These are phyloP conservation scores for Streptanthus diversifolius DNA, from an alignment of 345 rosid genomes.

Conservation along the genomic window DNA sequence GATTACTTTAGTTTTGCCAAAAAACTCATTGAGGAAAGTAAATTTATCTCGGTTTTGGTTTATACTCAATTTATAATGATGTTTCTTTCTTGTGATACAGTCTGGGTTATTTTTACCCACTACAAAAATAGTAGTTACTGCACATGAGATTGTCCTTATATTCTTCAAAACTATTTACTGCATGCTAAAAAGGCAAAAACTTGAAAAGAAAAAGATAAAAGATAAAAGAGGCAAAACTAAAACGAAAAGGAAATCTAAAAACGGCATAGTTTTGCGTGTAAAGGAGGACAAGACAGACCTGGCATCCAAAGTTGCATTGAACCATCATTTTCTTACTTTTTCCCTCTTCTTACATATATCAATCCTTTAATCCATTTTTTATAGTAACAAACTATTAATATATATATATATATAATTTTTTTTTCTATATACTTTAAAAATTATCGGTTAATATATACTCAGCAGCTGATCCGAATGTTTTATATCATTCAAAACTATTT, in stretches of 20 bases:
- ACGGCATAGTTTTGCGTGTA: slow-evolving; percentile 35
- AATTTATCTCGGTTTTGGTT: neutral
- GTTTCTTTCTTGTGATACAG: neutral
- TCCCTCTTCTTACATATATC: neutral
- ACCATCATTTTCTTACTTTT: slow-evolving; percentile 17
- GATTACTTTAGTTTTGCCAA: neutral
- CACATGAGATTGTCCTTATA: neutral
- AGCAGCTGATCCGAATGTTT: neutral
- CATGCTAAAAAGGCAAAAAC: slow-evolving; percentile 8
- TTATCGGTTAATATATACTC: neutral
- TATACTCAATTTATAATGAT: neutral
- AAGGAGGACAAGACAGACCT: slow-evolving; percentile 23
- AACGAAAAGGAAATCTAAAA: slow-evolving; percentile 14
- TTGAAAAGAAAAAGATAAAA: slow-evolving; percentile 22
- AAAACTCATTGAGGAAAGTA: neutral
- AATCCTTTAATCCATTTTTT: neutral
- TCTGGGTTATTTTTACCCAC: neutral
- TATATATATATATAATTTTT: no score
- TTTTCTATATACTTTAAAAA: neutral
- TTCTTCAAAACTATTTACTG: neutral
- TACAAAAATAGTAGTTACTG: neutral
- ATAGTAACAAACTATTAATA: neutral
- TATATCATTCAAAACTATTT: neutral
- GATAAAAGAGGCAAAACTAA: slow-evolving; percentile 11
- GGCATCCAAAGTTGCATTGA: slow-evolving; percentile 28